Evolutionary conservation across 2,329 filamentous ascomycete species (phyloP), one percentile per base, ranked within the genome.

Genomic region (Hortaea werneckii): DNA sequence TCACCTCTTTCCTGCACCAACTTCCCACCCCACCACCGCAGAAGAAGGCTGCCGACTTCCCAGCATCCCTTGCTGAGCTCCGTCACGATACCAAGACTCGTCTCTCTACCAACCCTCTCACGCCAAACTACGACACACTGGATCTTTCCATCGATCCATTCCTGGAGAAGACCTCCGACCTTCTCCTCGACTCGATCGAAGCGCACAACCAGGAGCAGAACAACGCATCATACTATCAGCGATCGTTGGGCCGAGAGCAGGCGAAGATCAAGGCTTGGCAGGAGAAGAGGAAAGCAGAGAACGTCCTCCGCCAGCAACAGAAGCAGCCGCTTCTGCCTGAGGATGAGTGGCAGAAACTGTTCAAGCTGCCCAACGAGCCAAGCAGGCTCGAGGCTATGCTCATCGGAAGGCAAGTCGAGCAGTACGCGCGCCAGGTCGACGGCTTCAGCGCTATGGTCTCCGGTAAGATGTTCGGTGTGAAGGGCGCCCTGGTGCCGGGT

Each of bases 181-280:
- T 95, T 56, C 80, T 98, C 47, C 81, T 96, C 52, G 92, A 98
- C 64, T 88, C 85, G 74, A 95, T 98, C 66, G 92, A 98, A 75
- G 84, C 85, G 46, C 92, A 98, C 75, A 92, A 96, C 73, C 95
- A 89, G 50, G 92, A 98, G 71, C 84, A 94, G 66, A 96, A 96
- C 80, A 98, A 98, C 78, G 92, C 94, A 74, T 89, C 95, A 69
- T 87, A 85, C 78, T 95, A 95, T 75, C 88, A 95, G 73, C 81
- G 92, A 61, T 88, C 94, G 63, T 77, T 96, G 47, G 84, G 83
- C 44, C 86, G 92, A 58, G 92, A 98, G 74, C 92, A 98, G 73
- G 73, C 85, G 61, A 98, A 96, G 79, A 95, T 98, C 60, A 82
- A 86, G 45, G 84, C 88, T 55, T 98, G 92, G 92, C 90, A 96